These are phyloP conservation scores for Sugiyamaella chiloensis DNA, from an alignment of 805 yeast species.

Conservation along the genomic window DNA sequence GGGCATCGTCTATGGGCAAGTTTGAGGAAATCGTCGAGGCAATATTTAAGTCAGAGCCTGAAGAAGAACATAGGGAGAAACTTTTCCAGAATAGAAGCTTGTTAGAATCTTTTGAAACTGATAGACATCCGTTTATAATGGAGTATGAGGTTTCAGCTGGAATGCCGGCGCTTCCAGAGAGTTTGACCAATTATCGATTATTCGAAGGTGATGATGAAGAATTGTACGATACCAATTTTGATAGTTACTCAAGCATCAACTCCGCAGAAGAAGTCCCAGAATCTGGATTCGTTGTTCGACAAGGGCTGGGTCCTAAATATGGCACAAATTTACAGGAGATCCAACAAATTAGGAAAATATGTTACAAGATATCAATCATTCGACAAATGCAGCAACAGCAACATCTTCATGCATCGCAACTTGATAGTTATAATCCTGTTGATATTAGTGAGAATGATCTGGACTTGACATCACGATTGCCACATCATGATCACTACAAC, in stretches of 20 bases:
- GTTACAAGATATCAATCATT: constrained; percentile 83
- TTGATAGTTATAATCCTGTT: constrained; percentile 60
- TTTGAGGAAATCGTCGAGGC: constrained; percentile 35
- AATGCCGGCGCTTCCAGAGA: constrained; percentile 55
- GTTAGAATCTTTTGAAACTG: constrained; percentile 29
- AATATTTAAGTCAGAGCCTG: constrained; percentile 20
- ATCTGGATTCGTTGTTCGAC: constrained; percentile 41
- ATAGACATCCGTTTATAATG: constrained; percentile 40
- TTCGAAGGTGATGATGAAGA: constrained; percentile 51
- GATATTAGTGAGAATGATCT: constrained; percentile 63
- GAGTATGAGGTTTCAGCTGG: constrained; percentile 87
- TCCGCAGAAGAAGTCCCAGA: constrained; percentile 24
- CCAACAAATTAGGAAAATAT: constrained; percentile 83
- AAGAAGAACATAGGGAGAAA: constrained; percentile 13
- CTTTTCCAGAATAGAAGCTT: constrained; percentile 21
- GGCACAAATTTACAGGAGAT: constrained; percentile 68
- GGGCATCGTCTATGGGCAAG: constrained; percentile 64
- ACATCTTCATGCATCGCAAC: constrained; percentile 68
- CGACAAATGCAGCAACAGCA: constrained; percentile 87
- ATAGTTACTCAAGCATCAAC: not conserved
- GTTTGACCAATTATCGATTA: constrained; percentile 40
- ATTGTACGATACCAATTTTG: constrained; percentile 33
- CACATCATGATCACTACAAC: constrained; percentile 60
- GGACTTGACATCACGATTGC: constrained; percentile 76
- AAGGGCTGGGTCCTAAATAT: constrained; percentile 61